Conservation (phyloP, 2,329 filamentous ascomycete genomes). For the Trichoderma sp. region DNA sequence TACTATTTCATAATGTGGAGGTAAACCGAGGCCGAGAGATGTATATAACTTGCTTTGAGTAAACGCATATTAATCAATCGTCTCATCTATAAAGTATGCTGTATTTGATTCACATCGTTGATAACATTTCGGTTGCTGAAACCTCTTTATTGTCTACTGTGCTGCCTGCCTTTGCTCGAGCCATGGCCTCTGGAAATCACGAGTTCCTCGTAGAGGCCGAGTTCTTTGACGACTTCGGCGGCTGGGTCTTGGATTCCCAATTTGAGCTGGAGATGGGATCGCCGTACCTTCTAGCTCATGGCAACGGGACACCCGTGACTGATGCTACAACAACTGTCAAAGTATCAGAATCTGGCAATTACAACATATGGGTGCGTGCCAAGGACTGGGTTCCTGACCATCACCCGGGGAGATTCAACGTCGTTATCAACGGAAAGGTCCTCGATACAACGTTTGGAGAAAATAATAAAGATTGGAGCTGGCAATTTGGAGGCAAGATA, state of each 20-base stretch:
- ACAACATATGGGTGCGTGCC: slow-evolving; percentile 5
- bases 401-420: background rate
- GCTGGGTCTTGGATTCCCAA: background rate
- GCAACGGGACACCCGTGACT: background rate
- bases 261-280: slow-evolving; percentile 8
- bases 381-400: slow-evolving; percentile 4
- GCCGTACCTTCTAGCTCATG: slow-evolving; percentile 2
- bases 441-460: background rate
- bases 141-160: background rate
- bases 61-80: background rate
- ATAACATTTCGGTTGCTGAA: background rate
- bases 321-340: background rate
- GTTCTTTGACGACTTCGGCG: background rate
- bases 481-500: background rate
- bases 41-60: background rate
- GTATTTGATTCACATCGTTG: background rate
- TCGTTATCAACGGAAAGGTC: background rate
- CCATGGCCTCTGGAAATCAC: background rate
- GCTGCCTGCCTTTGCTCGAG: background rate
- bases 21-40: background rate
- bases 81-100: background rate
- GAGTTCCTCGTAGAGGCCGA: slow-evolving; percentile 8
- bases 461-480: background rate
- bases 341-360: background rate
- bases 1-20: background rate